Base-by-base conservation (phyloP, 495 filamentous ascomycete species). In the Aspergillus leporis region DNA sequence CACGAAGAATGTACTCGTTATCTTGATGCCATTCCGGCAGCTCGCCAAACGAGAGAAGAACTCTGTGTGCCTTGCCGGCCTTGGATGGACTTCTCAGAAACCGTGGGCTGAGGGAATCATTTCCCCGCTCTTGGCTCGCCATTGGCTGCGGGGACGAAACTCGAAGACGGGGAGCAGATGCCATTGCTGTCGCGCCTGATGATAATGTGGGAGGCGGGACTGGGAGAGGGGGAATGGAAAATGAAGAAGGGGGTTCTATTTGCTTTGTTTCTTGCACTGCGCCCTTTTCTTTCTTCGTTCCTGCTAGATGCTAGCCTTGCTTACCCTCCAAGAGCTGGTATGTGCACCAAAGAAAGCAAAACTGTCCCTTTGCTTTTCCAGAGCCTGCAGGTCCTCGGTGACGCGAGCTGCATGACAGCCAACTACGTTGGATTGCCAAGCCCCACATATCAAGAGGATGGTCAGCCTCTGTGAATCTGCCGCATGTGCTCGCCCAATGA, bases 181-280 rank as follows among this genome's bases (percentile, higher is more conserved):
- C 48, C 48, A 51, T 51, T 31, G 48, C 55, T 51, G 48, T 51
- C 48, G 48, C 48, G 21, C 48, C 48, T 28, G 48, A 51, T 51
- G 48, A 31, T 51, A 51, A 51, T 51, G 25, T 51, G 25, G 25
- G 48, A 51, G 48, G 21, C 48, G 48, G 48, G 48, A 51, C 21
- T 30, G 32, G 48, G 21, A 51, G 25, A 51, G 21, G 25, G 16
- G 48, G 25, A 51, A 53, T 60, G 38, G 13, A 60, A 63, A 28
- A 59, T 60, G 53, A 60, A 60, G 32, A 60, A 53, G 48, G 34
- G 25, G 28, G 51, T 63, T 18, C 18, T 16, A 51, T 51, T 51
- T 51, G 48, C 48, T 51, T 23, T 51, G 25, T 51, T 51, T 51
- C 21, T 51, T 14, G 25, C 48, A 51, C 48, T 51, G 48, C 22